Evolutionary conservation across 192 early-diverging fungal genomes (phyloP).

Genomic region (Backusella psychrophila): DNA sequence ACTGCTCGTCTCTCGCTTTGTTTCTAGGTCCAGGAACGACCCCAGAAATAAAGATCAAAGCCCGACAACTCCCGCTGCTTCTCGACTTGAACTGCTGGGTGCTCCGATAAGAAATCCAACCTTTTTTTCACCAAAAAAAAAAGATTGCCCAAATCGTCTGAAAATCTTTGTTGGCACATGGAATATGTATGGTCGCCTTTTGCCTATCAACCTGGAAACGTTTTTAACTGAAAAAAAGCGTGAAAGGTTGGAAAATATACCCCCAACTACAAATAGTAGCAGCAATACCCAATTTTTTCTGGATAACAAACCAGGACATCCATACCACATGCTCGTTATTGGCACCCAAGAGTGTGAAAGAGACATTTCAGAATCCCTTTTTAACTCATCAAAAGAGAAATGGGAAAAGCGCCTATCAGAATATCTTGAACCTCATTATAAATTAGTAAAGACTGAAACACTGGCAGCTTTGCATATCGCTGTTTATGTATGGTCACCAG

Average conservation of each 20-base stretch:
- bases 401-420: conserved; percentile 45
- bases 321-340: conserved; percentile 53
- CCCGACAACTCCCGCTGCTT: neutral
- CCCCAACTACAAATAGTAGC: neutral
- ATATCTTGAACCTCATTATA: conserved; percentile 40
- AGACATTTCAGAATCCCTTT: conserved; percentile 47
- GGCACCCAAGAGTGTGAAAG: conserved; percentile 58
- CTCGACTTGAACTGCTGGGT: neutral
- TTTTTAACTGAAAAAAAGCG: conserved; percentile 30
- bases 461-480: conserved; percentile 52
- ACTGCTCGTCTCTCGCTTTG: neutral
- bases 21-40: neutral
- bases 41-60: conserved; percentile 2
- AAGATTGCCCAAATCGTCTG: conserved; percentile 22
- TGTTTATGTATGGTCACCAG: conserved; percentile 47
- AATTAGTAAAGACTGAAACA: conserved; percentile 47
- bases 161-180: conserved; percentile 58
- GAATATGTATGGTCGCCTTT: conserved; percentile 53
- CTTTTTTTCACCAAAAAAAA: neutral
- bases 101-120: neutral
- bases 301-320: conserved; percentile 23
- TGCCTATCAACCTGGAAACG: conserved; percentile 31
- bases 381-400: conserved; percentile 47
- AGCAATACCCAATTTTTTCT: neutral
- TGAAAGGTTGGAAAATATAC: neutral